These are phyloP conservation scores for Dimargaris cristalligena DNA, from an alignment of 192 early-diverging fungal species.

Conservation along the genomic window DNA sequence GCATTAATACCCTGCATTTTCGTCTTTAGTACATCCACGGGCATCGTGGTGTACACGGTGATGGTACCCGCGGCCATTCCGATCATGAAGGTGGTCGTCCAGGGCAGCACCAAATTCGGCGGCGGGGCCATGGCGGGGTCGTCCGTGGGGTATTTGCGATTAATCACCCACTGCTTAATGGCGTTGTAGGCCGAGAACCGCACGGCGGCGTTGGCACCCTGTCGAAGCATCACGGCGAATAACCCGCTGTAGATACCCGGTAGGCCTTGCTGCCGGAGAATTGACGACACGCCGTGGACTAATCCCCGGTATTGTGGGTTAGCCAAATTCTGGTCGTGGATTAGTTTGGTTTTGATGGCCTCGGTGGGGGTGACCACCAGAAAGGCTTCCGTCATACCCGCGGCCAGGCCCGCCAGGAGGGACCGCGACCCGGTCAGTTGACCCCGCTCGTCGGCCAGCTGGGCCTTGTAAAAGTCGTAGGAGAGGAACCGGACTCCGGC, in stretches of 20 bases:
- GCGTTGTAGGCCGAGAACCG: slow-evolving; percentile 75
- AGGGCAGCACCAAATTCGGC: slow-evolving; percentile 24
- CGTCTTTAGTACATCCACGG: slow-evolving; percentile 94
- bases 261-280: slow-evolving; percentile 55
- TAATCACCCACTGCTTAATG: slow-evolving; percentile 37
- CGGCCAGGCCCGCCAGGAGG: slow-evolving; percentile 67
- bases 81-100: slow-evolving; percentile 42
- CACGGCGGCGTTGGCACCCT: slow-evolving; percentile 91
- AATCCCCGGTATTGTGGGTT: slow-evolving; percentile 64
- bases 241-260: slow-evolving; percentile 80
- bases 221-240: slow-evolving; percentile 79
- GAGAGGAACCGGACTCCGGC: slow-evolving; percentile 85
- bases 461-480: slow-evolving; percentile 67
- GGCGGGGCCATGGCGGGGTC: background rate
- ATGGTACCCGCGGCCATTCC: slow-evolving; percentile 80
- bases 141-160: background rate
- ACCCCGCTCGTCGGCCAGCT: slow-evolving; percentile 52
- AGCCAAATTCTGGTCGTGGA: slow-evolving; percentile 68
- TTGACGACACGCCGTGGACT: slow-evolving; percentile 48
- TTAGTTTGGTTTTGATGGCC: slow-evolving; percentile 92
- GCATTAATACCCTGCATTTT: slow-evolving; percentile 82
- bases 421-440: slow-evolving; percentile 45
- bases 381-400: slow-evolving; percentile 75
- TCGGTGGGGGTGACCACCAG: slow-evolving; percentile 85
- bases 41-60: slow-evolving; percentile 94